Percentiles rank a stretch among this genome's conserved stretches.
Conservation (phyloP, 2,329 filamentous ascomycete genomes). For the Colletotrichum musae region DNA sequence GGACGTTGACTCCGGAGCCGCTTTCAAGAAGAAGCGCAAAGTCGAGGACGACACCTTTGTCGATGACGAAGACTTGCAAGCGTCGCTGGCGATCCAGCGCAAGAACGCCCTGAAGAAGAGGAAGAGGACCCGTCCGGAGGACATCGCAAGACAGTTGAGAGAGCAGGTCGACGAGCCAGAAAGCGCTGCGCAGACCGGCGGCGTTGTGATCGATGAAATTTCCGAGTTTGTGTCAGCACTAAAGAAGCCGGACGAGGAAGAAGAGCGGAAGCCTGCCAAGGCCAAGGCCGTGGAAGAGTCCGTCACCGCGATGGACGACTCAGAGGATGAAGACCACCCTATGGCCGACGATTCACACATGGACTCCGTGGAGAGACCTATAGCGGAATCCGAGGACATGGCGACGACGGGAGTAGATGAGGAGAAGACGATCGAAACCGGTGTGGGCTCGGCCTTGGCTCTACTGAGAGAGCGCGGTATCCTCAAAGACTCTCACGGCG, state of each 20-base stretch:
- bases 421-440: conserved; percentile 83
- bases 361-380: conserved; percentile 54
- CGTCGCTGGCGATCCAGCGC: conserved; percentile 86
- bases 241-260: conserved; percentile 74
- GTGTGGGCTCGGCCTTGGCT: conserved; percentile 85
- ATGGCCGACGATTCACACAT: conserved; percentile 46
- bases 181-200: conserved; percentile 64
- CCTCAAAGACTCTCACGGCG: conserved; percentile 74
- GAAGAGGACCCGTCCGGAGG: conserved; percentile 88
- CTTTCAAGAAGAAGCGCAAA: conserved; percentile 71
- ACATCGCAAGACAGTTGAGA: conserved; percentile 85
- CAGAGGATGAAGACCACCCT: conserved; percentile 53
- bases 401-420: conserved; percentile 84
- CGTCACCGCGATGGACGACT: conserved; percentile 62
- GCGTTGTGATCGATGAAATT: conserved; percentile 94
- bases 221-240: conserved; percentile 94
- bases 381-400: conserved; percentile 62
- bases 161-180: conserved; percentile 70
- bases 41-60: conserved; percentile 79
- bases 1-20: conserved; percentile 79
- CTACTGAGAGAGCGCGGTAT: conserved; percentile 90
- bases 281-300: conserved; percentile 55
- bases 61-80: conserved; percentile 94
- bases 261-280: conserved; percentile 68
- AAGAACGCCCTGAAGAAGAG: conserved; percentile 90